Evolutionary conservation across 1,284 basidiomycete genomes (phyloP), one percentile per base, ranked within the genome.

Genomic region (Tremellales sp.): DNA sequence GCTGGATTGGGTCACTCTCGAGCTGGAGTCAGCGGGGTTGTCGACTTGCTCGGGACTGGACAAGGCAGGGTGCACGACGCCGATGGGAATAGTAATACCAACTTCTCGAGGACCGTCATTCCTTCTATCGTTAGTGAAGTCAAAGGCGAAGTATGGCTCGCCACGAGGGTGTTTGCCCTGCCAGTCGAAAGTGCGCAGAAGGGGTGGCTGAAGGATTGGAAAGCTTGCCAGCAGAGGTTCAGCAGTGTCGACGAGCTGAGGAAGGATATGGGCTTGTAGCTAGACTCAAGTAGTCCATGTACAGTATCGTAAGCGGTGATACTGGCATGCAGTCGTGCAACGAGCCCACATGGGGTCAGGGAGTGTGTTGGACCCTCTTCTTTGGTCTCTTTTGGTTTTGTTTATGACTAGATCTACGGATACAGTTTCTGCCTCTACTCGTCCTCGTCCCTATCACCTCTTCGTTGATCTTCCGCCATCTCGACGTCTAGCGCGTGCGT

Each of bases 81-180:
- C 21, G 84, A 86, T 65, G 80, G 84, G 33, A 86, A 85, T 68
- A 79, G 84, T 26, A 86, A 84, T 65, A 60, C 86, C 56, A 79
- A 86, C 54, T 80, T 80, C 13, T 76, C 84, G 3, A 75, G 85
- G n/a, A 82, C 84, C 15, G 79, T 85, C 4, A 66, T 86, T 47
- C 84, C 84, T 6, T 83, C 81, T 21, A 75, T 86, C n/a, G 57
- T 80, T 50, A 80, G 76, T 10, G 74, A 78, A 33, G 78, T 82
- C 50, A 59, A 73, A 1, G 67, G 67, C 3, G 76, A 31, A 23
- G 40, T 44, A 40, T 58, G 57, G 57, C 36, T 52, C 5, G 48
- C 48, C n/a, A 51, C 45, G 0, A 39, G 52, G 31, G 22, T 54
- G 13, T 54, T 37, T 31, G 52, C 45, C 11, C 21, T 50, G 13